Conservation (phyloP, 2,329 filamentous ascomycete species). For the Colletotrichum chrysophilum region DNA sequence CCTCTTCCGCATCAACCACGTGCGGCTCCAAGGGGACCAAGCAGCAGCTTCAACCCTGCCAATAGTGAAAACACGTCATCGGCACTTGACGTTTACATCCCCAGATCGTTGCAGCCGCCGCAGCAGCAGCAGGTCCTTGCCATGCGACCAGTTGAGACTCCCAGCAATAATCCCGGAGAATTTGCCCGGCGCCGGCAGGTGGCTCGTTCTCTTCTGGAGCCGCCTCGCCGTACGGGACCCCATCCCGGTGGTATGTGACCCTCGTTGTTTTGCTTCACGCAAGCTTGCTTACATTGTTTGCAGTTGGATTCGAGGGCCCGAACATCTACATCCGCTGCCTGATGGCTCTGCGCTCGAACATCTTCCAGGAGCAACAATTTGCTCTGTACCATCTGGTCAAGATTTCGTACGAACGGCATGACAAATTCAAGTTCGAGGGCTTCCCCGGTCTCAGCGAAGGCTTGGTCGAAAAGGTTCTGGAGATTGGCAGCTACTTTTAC, state of each 20-base stretch:
- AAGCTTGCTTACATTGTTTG: neutral
- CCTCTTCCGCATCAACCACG: conserved; percentile 30
- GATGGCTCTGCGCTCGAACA: conserved; percentile 79
- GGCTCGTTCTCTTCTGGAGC: conserved; percentile 28
- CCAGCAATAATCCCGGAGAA: conserved; percentile 73
- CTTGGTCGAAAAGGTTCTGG: conserved; percentile 82
- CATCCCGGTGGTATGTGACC: conserved; percentile 66
- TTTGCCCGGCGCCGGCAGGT: conserved; percentile 65
- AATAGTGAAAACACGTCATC: conserved; percentile 63
- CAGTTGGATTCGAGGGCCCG: conserved; percentile 72
- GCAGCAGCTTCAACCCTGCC: conserved; percentile 55
- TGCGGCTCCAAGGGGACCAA: conserved; percentile 43
- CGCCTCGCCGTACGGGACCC: conserved; percentile 9
- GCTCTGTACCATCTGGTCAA: conserved; percentile 93
- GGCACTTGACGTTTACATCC: conserved; percentile 56
- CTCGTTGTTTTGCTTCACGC: too few relatives aligned
- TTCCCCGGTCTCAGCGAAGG: conserved; percentile 90
- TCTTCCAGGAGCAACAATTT: conserved; percentile 86
- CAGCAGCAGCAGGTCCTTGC: conserved; percentile 65
- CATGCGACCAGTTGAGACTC: conserved; percentile 76
- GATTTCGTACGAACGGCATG: conserved; percentile 91
- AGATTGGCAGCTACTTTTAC: conserved; percentile 81
- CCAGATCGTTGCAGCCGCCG: conserved; percentile 64
- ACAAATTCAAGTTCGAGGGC: conserved; percentile 94
- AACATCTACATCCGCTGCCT: conserved; percentile 93